Evolutionary conservation across 2,329 filamentous ascomycete genomes (phyloP).

Genomic region (Ceratocystis cubensis): DNA sequence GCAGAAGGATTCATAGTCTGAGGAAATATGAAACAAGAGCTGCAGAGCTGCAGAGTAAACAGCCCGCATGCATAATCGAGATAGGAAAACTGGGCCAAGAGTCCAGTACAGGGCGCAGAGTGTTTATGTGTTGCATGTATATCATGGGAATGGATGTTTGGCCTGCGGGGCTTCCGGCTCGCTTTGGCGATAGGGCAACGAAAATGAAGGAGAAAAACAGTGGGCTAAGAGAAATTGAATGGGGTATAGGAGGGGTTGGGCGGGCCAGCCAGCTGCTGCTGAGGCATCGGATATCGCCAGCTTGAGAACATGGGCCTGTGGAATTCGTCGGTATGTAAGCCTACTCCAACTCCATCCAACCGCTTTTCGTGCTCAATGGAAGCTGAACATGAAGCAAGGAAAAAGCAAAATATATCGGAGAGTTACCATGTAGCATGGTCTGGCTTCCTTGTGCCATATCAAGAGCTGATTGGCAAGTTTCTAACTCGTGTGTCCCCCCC

Average conservation of each 20-base stretch:
- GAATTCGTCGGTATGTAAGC: too few relatives aligned
- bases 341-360: neutral
- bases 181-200: neutral
- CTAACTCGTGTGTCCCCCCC: neutral
- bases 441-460: neutral
- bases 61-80: slow-evolving; percentile 4
- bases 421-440: neutral
- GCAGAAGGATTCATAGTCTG: neutral
- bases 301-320: neutral
- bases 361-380: neutral
- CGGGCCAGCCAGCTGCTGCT: too few relatives aligned
- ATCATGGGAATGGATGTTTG: neutral
- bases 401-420: neutral
- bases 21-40: neutral
- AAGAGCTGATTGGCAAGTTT: neutral
- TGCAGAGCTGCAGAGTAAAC: neutral
- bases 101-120: neutral
- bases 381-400: neutral
- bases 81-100: neutral
- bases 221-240: neutral
- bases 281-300: neutral
- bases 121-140: neutral
- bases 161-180: neutral
- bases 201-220: neutral
- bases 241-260: neutral